Percentiles rank a stretch among this genome's conserved stretches.
Conservation (phyloP, 169 alveolate genomes). For the Theileria sp. region DNA sequence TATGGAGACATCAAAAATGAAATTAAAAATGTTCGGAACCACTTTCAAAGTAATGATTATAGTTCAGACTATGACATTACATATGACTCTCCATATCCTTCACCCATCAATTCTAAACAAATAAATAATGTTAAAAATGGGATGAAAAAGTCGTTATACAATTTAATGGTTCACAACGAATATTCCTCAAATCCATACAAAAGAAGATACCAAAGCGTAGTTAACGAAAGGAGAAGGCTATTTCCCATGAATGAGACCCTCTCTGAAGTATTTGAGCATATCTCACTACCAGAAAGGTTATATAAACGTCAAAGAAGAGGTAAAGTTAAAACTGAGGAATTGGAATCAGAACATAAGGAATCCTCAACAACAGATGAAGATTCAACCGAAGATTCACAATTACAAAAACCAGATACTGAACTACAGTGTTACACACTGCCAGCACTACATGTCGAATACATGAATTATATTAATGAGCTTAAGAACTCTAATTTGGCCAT, state of each 20-base stretch:
- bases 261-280: neutral
- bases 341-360: neutral
- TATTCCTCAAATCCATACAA: slow-evolving; percentile 53
- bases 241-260: neutral
- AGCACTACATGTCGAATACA: neutral
- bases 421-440: slow-evolving; percentile 11
- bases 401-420: neutral
- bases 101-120: neutral
- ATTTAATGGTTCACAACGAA: slow-evolving; percentile 30
- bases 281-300: neutral
- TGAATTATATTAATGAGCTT: neutral
- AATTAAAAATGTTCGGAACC: neutral
- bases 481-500: neutral
- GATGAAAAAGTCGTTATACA: slow-evolving; percentile 12
- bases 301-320: neutral
- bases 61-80: neutral
- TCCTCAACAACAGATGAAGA: neutral
- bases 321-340: neutral
- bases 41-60: neutral
- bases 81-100: neutral
- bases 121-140: neutral
- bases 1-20: neutral
- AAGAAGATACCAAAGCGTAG: slow-evolving; percentile 27
- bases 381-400: neutral
- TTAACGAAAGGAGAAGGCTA: slow-evolving; percentile 43